Conservation (phyloP, 768 basidiomycete genomes). For the Russula compacta region DNA sequence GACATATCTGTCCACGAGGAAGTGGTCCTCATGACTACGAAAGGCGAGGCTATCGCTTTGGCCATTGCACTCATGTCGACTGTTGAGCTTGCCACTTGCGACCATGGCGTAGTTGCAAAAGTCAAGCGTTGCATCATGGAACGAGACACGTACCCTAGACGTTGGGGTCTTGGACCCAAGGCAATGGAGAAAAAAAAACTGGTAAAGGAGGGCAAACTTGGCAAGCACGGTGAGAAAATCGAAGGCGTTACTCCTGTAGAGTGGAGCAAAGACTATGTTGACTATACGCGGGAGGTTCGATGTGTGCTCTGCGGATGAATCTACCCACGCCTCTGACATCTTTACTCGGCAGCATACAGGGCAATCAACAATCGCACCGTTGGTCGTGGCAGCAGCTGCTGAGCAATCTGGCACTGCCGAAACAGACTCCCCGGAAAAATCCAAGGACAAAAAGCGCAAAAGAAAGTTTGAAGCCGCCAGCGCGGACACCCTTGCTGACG, state of each 20-base stretch:
- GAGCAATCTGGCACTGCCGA: conserved; percentile 25
- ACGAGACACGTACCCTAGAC: conserved; percentile 92
- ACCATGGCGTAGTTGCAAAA: conserved; percentile 98
- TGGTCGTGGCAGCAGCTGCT: conserved; percentile 23
- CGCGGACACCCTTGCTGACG: conserved; percentile 34
- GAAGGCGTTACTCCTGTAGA: conserved; percentile 80
- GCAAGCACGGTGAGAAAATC: conserved; percentile 88
- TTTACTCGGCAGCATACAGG: conserved; percentile 31
- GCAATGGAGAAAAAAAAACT: conserved; percentile 97
- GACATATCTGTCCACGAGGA: conserved; percentile 95
- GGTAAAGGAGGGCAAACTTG: conserved; percentile 94
- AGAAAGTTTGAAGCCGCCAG: conserved; percentile 56
- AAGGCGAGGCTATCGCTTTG: conserved; percentile 95
- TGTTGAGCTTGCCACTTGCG: conserved; percentile 94
- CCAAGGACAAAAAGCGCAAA: conserved; percentile 82
- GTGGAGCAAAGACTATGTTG: conserved; percentile 91
- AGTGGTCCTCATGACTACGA: conserved; percentile 97
- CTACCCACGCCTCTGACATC: conserved; percentile 10
- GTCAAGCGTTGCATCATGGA: conserved; percentile 99
- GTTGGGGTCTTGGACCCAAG: conserved; percentile 98
- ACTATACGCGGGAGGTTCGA: conserved; percentile 68
- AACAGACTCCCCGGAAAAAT: conserved; percentile 33
- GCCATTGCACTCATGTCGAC: conserved; percentile 98
- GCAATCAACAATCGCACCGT: conserved; percentile 28
- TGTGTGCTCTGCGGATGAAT: conserved; percentile 22